Conservation (phyloP, 495 filamentous ascomycete genomes). For the Cetradonia linearis region DNA sequence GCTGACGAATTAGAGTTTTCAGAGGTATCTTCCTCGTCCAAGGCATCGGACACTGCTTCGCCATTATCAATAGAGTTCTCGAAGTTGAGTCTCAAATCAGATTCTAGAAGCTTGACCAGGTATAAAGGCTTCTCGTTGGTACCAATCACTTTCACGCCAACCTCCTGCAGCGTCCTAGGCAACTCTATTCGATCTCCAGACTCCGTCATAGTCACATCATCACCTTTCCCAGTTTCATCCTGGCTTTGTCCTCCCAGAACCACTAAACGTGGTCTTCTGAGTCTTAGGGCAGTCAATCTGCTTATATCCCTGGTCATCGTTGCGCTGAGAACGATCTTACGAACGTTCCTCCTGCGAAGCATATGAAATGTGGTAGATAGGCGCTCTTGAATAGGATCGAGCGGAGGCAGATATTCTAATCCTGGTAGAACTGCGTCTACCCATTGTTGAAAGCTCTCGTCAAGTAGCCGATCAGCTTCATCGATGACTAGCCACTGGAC, state of each 20-base stretch:
- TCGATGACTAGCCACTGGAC: constrained; percentile 84
- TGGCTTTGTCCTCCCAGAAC: constrained; percentile 47
- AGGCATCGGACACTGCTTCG: constrained; percentile 17
- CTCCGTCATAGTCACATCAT: constrained; percentile 10
- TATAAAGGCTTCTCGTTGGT: constrained; percentile 76
- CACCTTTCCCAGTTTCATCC: neutral
- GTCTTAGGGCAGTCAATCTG: constrained; percentile 61
- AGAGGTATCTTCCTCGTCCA: constrained; percentile 24
- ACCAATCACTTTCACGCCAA: constrained; percentile 62
- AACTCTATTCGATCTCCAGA: constrained; percentile 42
- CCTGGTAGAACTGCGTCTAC: constrained; percentile 58
- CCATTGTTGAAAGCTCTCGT: constrained; percentile 91
- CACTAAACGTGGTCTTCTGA: constrained; percentile 65
- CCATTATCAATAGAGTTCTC: constrained; percentile 11
- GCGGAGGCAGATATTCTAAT: constrained; percentile 41
- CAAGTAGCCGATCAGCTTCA: constrained; percentile 84
- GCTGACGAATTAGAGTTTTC: constrained; percentile 23
- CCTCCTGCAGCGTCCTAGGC: constrained; percentile 61
- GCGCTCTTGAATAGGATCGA: constrained; percentile 31
- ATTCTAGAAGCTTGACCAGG: constrained; percentile 51
- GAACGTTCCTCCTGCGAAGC: constrained; percentile 32
- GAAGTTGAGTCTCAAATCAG: constrained; percentile 12
- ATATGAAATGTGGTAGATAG: constrained; percentile 7
- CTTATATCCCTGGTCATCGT: constrained; percentile 88
- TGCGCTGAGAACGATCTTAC: constrained; percentile 77